Evolutionary conservation across 106 monocot genomes (phyloP).

Genomic region (Acanthochlamys bracteata): DNA sequence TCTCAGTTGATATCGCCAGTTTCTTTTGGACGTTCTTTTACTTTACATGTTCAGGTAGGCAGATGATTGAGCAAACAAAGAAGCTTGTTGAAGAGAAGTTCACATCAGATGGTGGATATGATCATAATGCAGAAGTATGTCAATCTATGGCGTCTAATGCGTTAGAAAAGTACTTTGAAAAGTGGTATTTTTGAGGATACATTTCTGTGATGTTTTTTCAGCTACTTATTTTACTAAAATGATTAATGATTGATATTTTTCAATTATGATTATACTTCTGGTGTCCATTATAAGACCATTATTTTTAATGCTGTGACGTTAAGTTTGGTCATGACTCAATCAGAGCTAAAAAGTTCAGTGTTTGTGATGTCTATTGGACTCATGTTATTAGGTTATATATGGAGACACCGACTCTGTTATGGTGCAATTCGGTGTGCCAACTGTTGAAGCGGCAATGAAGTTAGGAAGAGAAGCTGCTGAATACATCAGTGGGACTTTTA

Average conservation of each 20-base stretch:
- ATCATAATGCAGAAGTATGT: constrained; percentile 90
- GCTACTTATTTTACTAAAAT: too few species aligned
- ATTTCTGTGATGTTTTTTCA: too few species aligned
- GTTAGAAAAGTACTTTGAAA: too few species aligned
- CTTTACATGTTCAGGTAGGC: constrained; percentile 51
- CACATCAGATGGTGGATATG: constrained; percentile 72
- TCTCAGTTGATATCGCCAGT: too few species aligned
- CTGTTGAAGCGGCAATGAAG: constrained; percentile 90
- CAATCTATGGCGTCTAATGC: too few species aligned
- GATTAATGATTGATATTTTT: too few species aligned
- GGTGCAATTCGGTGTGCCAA: constrained; percentile 95
- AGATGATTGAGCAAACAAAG: constrained; percentile 99
- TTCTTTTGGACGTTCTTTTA: neutral
- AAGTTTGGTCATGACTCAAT: too few species aligned
- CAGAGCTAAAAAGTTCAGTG: neutral
- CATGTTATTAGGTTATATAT: constrained; percentile 66
- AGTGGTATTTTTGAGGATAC: too few species aligned
- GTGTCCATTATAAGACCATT: too few species aligned
- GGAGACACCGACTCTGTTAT: constrained; percentile 99
- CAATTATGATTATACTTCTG: too few species aligned
- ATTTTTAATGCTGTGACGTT: too few species aligned
- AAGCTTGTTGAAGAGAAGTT: constrained; percentile 96
- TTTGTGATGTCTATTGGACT: too few species aligned
- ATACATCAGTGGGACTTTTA: constrained; percentile 78
- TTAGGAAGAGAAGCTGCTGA: constrained; percentile 94